A percentile compares a stretch with the other conserved stretches of the same genome.
These are phyloP conservation scores for Kurtzmaniella quercitrusa DNA, from an alignment of 1,139 yeast species.

Conservation along the genomic window DNA sequence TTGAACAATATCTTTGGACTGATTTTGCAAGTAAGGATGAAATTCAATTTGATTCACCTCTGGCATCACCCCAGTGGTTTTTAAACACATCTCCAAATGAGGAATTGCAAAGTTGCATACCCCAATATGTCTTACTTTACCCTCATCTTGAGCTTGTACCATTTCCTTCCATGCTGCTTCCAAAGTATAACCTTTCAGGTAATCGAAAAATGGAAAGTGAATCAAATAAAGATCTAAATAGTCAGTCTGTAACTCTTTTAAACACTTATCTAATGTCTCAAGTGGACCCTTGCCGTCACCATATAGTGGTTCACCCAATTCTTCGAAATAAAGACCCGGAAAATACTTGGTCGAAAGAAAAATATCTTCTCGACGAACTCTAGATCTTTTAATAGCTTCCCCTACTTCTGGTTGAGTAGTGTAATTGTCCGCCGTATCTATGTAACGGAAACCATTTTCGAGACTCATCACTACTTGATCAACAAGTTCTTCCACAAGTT, in stretches of 20 bases:
- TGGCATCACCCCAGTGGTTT: conserved; percentile 22
- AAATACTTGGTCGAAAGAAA: conserved; percentile 56
- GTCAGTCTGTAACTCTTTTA: conserved; percentile 50
- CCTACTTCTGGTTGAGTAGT: conserved; percentile 63
- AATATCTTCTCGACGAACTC: conserved; percentile 45
- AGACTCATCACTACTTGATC: conserved; percentile 47
- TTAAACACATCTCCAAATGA: conserved; percentile 23
- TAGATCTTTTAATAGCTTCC: conserved; percentile 46
- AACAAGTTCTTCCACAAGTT: conserved; percentile 29
- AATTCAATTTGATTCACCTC: conserved; percentile 39
- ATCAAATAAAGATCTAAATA: conserved; percentile 70
- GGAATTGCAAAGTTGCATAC: conserved; percentile 34
- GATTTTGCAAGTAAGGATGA: conserved; percentile 40
- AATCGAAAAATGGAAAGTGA: conserved; percentile 52
- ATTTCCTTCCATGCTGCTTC: conserved; percentile 37
- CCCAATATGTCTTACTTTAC: conserved; percentile 39
- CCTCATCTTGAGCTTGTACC: conserved; percentile 34
- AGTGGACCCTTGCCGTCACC: conserved; percentile 35
- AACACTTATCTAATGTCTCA: conserved; percentile 45
- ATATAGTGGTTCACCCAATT: neutral
- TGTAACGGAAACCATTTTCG: conserved; percentile 47
- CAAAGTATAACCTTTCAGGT: conserved; percentile 20
- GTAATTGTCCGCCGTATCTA: conserved; percentile 67
- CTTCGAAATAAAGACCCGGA: conserved; percentile 17
- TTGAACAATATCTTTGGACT: conserved; percentile 27